Evolutionary conservation across 495 filamentous ascomycete genomes (phyloP).

Genomic region (Xylaria castorea): DNA sequence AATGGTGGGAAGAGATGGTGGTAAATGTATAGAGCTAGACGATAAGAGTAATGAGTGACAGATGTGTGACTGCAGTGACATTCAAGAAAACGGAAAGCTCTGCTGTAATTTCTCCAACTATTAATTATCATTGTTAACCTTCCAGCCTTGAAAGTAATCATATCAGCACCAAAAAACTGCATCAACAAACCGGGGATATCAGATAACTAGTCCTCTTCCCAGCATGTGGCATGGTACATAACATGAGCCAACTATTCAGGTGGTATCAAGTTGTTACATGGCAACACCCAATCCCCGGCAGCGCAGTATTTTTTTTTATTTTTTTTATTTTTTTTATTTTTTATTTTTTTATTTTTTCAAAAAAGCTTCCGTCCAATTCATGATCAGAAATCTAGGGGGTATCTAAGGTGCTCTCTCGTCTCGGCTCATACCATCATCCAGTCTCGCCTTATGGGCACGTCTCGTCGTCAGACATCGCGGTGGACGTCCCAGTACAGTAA

Average conservation of each 20-base stretch:
- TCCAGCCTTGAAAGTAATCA: not conserved
- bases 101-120: not conserved
- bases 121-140: not conserved
- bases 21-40: conserved; percentile 2
- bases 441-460: not conserved
- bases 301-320: not conserved
- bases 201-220: too few relatives aligned
- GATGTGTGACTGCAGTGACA: not conserved
- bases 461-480: not conserved
- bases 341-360: not conserved
- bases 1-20: not conserved
- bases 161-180: not conserved
- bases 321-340: too few relatives aligned
- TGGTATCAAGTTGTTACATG: not conserved
- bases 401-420: conserved; percentile 3
- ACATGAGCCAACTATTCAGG: not conserved
- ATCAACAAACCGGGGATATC: too few relatives aligned
- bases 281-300: not conserved
- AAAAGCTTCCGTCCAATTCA: not conserved
- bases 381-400: conserved; percentile 13
- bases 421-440: not conserved
- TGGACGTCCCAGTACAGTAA: not conserved
- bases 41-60: conserved; percentile 4
- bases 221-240: too few relatives aligned
- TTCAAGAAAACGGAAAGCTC: not conserved